Conservation (phyloP, 768 basidiomycete genomes). For the Cantharellus anzutake region DNA sequence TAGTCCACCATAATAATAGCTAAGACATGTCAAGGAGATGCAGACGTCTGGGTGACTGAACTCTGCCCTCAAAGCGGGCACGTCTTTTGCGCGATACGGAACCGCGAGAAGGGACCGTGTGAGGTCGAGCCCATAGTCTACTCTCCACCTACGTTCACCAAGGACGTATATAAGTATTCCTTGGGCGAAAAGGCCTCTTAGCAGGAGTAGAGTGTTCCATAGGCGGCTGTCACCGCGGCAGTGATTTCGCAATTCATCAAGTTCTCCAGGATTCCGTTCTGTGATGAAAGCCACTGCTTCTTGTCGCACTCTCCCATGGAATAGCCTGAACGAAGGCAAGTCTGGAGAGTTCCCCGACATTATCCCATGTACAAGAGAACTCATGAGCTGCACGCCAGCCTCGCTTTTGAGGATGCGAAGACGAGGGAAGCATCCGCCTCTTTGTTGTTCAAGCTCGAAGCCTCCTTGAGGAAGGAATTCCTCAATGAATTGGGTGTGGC, state of each 20-base stretch:
- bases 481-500: not conserved
- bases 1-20: slow-evolving; percentile 12
- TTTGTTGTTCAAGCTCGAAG: not conserved
- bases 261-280: not conserved
- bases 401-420: not conserved
- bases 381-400: not conserved
- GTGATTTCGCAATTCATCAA: not conserved
- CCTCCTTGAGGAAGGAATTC: not conserved
- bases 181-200: slow-evolving; percentile 26
- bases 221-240: not conserved
- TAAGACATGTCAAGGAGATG: slow-evolving; percentile 2
- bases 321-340: slow-evolving; percentile 5
- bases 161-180: slow-evolving; percentile 25
- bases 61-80: slow-evolving; percentile 1
- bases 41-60: slow-evolving; percentile 4
- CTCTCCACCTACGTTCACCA: slow-evolving; percentile 24
- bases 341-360: not conserved
- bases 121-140: slow-evolving; percentile 30
- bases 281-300: not conserved
- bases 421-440: not conserved
- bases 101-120: slow-evolving; percentile 29
- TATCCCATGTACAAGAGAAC: not conserved
- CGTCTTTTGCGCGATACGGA: slow-evolving; percentile 26
- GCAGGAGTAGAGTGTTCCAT: slow-evolving; percentile 24
- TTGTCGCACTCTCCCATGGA: not conserved